Evolutionary conservation across 2,329 filamentous ascomycete genomes (phyloP).

Genomic region (Xylariaceae sp.): DNA sequence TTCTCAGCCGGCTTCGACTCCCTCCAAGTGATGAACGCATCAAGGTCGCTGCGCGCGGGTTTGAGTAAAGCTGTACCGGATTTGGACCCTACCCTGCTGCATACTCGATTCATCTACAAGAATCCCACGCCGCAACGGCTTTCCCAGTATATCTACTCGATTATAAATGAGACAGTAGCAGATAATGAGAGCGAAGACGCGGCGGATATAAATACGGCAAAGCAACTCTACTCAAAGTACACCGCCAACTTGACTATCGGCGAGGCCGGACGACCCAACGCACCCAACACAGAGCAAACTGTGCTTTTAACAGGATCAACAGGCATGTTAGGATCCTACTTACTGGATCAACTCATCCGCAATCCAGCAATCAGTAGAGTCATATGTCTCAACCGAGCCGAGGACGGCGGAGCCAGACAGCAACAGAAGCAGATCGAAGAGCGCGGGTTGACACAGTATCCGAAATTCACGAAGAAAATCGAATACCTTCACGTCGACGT

Average conservation of each 20-base stretch:
- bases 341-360: conserved; percentile 34
- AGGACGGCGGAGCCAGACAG: conserved; percentile 9
- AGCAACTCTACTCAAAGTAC: conserved; percentile 26
- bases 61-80: not conserved
- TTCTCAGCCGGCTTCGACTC: not conserved
- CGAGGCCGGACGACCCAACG: conserved; percentile 19
- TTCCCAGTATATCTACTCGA: conserved; percentile 15
- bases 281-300: conserved; percentile 19
- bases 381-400: conserved; percentile 16
- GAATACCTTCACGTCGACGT: conserved; percentile 16
- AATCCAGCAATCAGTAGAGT: conserved; percentile 19
- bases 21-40: conserved; percentile 32
- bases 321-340: conserved; percentile 37
- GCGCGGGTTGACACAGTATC: conserved; percentile 7
- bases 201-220: conserved; percentile 11
- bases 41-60: conserved; percentile 5
- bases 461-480: conserved; percentile 6
- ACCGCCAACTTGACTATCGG: conserved; percentile 24
- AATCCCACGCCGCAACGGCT: conserved; percentile 24
- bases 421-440: conserved; percentile 7
- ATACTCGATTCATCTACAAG: conserved; percentile 9
- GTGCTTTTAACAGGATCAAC: conserved; percentile 40
- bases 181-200: conserved; percentile 5
- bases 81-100: not conserved
- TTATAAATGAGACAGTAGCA: not conserved